phyloP scores from a whole-genome alignment of 768 basidiomycete genomes.

The Hortiboletus flavorubellus region DNA sequence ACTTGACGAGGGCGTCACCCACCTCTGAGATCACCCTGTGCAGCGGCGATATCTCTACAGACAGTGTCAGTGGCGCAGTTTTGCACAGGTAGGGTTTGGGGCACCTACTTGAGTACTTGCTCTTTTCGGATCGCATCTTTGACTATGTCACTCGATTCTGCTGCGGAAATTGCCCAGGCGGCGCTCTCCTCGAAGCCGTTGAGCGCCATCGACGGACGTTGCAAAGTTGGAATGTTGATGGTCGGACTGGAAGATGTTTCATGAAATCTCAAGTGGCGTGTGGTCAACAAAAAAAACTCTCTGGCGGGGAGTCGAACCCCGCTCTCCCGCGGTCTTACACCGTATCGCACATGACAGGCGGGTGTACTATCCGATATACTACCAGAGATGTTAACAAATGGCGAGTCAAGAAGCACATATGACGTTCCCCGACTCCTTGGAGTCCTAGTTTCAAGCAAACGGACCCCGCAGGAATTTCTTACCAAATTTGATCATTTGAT shows the following conservation, averaged over 20 bases:
- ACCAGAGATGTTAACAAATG: slow-evolving; percentile 32
- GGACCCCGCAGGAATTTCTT: too few relatives aligned
- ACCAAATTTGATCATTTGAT: too few relatives aligned
- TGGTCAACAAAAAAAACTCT: slow-evolving; percentile 24
- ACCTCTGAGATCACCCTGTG: slow-evolving; percentile 78
- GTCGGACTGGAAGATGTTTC: not conserved
- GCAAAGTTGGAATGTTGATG: not conserved
- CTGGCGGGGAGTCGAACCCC: slow-evolving; percentile 49
- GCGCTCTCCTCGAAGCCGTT: slow-evolving; percentile 39
- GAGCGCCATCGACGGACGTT: slow-evolving; percentile 42
- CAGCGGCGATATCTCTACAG: slow-evolving; percentile 67
- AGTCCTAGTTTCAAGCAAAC: too few relatives aligned
- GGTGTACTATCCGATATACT: slow-evolving; percentile 53
- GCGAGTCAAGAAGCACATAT: not conserved
- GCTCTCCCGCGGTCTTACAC: slow-evolving; percentile 35
- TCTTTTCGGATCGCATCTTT: slow-evolving; percentile 79
- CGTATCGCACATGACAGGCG: slow-evolving; percentile 37
- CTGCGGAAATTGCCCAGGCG: slow-evolving; percentile 48
- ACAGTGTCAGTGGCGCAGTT: not conserved
- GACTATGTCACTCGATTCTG: slow-evolving; percentile 58
- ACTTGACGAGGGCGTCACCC: slow-evolving; percentile 18
- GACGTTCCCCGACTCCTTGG: too few relatives aligned
- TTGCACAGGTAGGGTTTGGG: not conserved
- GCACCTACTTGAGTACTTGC: slow-evolving; percentile 67
- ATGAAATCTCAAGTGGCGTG: not conserved